phyloP scores from a whole-genome alignment of 2,329 filamentous ascomycete genomes.

The Ophiostoma tasmaniense region DNA sequence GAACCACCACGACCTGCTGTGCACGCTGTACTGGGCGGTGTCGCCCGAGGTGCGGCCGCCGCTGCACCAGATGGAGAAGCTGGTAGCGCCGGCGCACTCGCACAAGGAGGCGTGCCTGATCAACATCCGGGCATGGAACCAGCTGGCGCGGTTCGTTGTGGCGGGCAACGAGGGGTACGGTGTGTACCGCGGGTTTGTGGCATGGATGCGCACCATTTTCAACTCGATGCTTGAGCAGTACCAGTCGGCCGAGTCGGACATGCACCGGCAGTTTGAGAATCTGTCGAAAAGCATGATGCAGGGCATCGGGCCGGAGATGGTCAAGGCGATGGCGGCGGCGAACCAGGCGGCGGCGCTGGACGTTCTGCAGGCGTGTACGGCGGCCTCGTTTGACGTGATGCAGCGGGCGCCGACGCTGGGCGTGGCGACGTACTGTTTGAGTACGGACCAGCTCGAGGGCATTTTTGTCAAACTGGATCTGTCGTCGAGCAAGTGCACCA shows the following conservation, averaged over 20 bases:
- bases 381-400: slow-evolving; percentile 44
- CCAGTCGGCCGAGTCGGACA: slow-evolving; percentile 45
- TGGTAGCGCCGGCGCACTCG: slow-evolving; percentile 51
- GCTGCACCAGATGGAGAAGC: slow-evolving; percentile 46
- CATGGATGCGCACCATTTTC: slow-evolving; percentile 52
- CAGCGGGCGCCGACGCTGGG: slow-evolving; percentile 37
- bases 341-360: slow-evolving; percentile 48
- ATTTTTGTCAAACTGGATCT: slow-evolving; percentile 42
- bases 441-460: slow-evolving; percentile 42
- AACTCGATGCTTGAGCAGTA: slow-evolving; percentile 50
- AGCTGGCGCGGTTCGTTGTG: slow-evolving; percentile 52
- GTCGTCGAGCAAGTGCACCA: slow-evolving; percentile 32
- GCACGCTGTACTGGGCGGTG: slow-evolving; percentile 57
- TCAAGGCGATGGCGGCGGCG: slow-evolving; percentile 41
- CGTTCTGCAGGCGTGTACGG: slow-evolving; percentile 40
- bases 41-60: slow-evolving; percentile 46
- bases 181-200: slow-evolving; percentile 41
- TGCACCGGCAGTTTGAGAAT: slow-evolving; percentile 46
- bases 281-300: slow-evolving; percentile 40
- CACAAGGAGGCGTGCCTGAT: slow-evolving; percentile 60
- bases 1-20: slow-evolving; percentile 61
- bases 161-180: slow-evolving; percentile 34
- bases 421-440: slow-evolving; percentile 42
- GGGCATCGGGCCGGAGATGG: slow-evolving; percentile 36
- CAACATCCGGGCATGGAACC: slow-evolving; percentile 54